Evolutionary conservation across 208 protist species (phyloP), one percentile per base, ranked within the genome.

Genomic region (Angomonas ambiguus): DNA sequence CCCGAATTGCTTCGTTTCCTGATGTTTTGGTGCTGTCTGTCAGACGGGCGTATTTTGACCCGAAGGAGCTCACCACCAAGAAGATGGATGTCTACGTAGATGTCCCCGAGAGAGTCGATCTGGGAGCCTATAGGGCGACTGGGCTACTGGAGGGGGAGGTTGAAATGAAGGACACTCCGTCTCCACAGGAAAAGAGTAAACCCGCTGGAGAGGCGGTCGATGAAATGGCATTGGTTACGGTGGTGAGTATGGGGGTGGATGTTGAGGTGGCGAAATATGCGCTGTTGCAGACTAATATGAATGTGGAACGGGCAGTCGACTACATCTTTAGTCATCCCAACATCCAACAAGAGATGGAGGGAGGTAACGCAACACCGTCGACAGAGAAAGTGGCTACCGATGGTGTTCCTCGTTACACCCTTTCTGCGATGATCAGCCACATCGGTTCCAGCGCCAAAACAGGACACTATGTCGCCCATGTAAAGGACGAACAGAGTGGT

Each of bases 271-370:
- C 88, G 2, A 51, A 68, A 33, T 87, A 90, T 59, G 94, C 94
- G 5, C 79, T 98, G 27, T 64, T 73, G 38, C 69, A 91, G 62
- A 98, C 95, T 2, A 75, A 78, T 62, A 89, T 90, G 85, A 92
- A 98, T 70, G 79, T 95, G 0, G 96, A 99, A 79, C 79, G 95
- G 24, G 97, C 98, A 25, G 78, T 96, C 11, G 97, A 99, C 58
- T 99, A 97, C 89, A 79, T 98, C 63, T 98, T 99, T 72, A 97
- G 80, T 65, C 96, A 97, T 69, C 77, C 87, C 1, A 82, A 98
- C 58, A 88, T 93, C 61, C 68, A 68, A n/a, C 55, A 56, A 27
- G 76, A 88, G 62, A 64, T 74, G 49, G 64, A 32, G 16, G 59
- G 51, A 22, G 70, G 24, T 1, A 51, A 38, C n/a, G 32, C 28